phyloP scores from a whole-genome alignment of 768 basidiomycete genomes.

The Multifurca ochricompacta region DNA sequence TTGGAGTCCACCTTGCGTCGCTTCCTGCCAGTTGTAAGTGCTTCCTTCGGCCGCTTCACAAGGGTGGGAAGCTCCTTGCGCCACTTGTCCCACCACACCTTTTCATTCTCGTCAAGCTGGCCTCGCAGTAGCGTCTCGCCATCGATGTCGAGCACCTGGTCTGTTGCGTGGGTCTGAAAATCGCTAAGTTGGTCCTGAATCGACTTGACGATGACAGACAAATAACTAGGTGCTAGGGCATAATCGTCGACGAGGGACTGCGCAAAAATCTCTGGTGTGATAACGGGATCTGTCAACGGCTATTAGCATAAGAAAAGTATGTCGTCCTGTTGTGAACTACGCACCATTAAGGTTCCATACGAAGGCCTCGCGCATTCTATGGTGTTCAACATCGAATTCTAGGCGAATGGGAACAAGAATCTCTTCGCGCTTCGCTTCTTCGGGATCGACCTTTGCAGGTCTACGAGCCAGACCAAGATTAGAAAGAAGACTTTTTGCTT shows the following conservation, averaged over 20 bases:
- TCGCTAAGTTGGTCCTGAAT: constrained; percentile 88
- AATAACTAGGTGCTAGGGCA: constrained; percentile 55
- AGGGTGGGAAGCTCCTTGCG: constrained; percentile 44
- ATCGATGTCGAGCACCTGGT: constrained; percentile 37
- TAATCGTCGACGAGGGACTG: constrained; percentile 91
- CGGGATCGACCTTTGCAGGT: constrained; percentile 49
- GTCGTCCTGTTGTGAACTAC: constrained; percentile 19
- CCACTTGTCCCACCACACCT: constrained; percentile 68
- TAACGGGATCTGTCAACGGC: constrained; percentile 60
- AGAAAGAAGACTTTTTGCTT: background rate
- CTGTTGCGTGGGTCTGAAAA: constrained; percentile 58
- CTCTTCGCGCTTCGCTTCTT: constrained; percentile 60
- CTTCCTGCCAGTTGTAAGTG: constrained; percentile 15
- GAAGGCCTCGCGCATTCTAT: constrained; percentile 92
- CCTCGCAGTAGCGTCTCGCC: constrained; percentile 35
- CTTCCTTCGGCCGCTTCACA: constrained; percentile 22
- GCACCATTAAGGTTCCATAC: constrained; percentile 95
- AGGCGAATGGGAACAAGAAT: constrained; percentile 90
- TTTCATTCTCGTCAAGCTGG: constrained; percentile 40
- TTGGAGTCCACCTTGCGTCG: constrained; percentile 21
- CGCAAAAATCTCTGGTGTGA: constrained; percentile 87
- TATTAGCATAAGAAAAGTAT: background rate
- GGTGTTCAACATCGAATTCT: constrained; percentile 92
- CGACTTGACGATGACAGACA: constrained; percentile 60
- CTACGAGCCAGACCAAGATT: constrained; percentile 29